phyloP scores from a whole-genome alignment of 371 early-diverging fungal species.

The Spiromyces aspiralis region DNA sequence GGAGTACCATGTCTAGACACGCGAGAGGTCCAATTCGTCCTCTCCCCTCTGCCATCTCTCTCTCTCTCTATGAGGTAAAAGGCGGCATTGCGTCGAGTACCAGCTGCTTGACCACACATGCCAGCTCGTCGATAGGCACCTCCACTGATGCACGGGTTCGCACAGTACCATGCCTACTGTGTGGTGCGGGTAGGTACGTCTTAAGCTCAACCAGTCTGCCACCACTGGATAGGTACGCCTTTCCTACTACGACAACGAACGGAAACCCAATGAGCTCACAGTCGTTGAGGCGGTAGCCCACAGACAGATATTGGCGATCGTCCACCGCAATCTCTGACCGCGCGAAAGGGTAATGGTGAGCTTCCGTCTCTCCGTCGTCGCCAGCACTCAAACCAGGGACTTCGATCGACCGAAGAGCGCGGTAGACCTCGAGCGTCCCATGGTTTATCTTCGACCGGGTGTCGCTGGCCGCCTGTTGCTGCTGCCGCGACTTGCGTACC shows the following conservation, averaged over 20 bases:
- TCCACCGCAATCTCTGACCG: neutral
- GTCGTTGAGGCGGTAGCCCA: slow-evolving; percentile 17
- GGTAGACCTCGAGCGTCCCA: neutral
- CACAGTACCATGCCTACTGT: too few relatives aligned
- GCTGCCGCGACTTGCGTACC: neutral
- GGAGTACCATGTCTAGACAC: too few relatives aligned
- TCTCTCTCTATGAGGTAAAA: too few relatives aligned
- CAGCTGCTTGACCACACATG: too few relatives aligned
- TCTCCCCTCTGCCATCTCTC: too few relatives aligned
- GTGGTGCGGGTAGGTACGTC: neutral
- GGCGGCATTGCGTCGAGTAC: too few relatives aligned
- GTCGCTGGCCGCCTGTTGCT: neutral
- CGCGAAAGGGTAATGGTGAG: too few relatives aligned
- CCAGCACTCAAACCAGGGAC: too few relatives aligned
- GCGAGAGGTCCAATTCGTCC: too few relatives aligned
- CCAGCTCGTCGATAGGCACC: too few relatives aligned
- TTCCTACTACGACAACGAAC: slow-evolving; percentile 18
- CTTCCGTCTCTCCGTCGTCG: neutral
- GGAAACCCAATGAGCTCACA: slow-evolving; percentile 21
- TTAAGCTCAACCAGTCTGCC: neutral
- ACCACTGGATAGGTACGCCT: slow-evolving; percentile 24
- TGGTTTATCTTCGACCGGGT: neutral
- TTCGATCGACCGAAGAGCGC: neutral
- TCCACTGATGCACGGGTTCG: too few relatives aligned
- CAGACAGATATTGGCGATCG: slow-evolving; percentile 1